Evolutionary conservation across 306 rosid species (phyloP).

Genomic region (Prosopis cineraria): DNA sequence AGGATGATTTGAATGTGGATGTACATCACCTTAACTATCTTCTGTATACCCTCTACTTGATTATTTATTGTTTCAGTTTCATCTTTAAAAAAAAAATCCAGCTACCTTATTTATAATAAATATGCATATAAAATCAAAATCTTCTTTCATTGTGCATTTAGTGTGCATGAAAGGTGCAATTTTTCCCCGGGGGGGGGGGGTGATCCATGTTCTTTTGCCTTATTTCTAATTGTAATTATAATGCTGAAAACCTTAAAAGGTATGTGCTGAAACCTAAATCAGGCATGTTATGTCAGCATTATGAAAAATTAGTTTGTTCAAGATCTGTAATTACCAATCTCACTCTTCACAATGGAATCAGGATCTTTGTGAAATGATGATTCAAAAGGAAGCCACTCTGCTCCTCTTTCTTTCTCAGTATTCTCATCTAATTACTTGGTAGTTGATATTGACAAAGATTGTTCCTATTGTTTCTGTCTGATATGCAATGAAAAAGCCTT

Average conservation of each 20-base stretch:
- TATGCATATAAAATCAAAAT: background rate
- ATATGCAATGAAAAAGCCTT: conserved; percentile 74
- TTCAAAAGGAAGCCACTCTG: background rate
- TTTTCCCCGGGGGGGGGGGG: no score
- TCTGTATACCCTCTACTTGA: background rate
- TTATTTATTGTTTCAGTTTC: background rate
- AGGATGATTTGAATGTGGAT: background rate
- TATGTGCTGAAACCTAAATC: background rate
- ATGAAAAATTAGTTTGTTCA: background rate
- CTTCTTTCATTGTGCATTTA: background rate
- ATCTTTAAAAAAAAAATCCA: background rate
- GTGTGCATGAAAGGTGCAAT: no score
- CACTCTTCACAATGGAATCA: background rate
- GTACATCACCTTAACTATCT: background rate
- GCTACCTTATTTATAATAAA: background rate
- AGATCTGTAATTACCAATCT: background rate
- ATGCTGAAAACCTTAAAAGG: background rate
- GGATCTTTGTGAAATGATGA: background rate
- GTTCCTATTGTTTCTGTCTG: conserved; percentile 28
- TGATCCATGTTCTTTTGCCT: no score
- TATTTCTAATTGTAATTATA: background rate
- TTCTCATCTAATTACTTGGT: conserved; percentile 10
- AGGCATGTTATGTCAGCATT: background rate
- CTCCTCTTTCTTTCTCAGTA: background rate
- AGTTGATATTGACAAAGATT: conserved; percentile 48